A percentile compares a stretch with the other conserved stretches of the same genome.
Evolutionary conservation across 495 filamentous ascomycete genomes (phyloP).

Genomic region (Coniosporium apollinis): DNA sequence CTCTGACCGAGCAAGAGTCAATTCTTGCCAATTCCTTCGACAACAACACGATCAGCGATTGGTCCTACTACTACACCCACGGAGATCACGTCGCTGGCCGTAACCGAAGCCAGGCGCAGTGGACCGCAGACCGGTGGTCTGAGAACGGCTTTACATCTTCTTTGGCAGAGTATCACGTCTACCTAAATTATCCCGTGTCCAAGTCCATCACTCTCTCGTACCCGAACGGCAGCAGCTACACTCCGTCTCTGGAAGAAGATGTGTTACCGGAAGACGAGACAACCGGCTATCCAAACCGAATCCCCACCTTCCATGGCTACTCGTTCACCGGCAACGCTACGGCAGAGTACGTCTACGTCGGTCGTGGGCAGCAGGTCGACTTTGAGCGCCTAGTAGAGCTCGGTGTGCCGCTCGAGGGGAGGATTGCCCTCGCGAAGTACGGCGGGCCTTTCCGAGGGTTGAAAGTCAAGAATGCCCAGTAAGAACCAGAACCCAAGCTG

Average conservation of each 20-base stretch:
- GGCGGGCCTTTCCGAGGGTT: conserved; percentile 18
- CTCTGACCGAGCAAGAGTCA: not conserved
- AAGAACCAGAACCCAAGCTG: too few relatives aligned
- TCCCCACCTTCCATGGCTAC: conserved; percentile 21
- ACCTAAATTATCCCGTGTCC: conserved; percentile 16
- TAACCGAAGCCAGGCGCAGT: conserved; percentile 17
- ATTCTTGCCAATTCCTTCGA: conserved; percentile 4
- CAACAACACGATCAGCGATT: conserved; percentile 10
- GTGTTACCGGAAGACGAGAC: conserved; percentile 15
- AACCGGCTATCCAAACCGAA: conserved; percentile 11
- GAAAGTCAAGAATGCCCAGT: conserved; percentile 7
- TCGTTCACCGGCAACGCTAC: conserved; percentile 17
- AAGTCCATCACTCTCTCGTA: conserved; percentile 12
- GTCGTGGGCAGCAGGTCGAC: conserved; percentile 16
- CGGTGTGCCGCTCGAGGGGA: conserved; percentile 19
- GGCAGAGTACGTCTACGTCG: conserved; percentile 20
- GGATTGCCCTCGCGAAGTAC: conserved; percentile 20
- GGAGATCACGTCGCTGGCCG: conserved; percentile 24
- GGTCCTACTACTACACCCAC: conserved; percentile 24
- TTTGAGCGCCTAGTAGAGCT: conserved; percentile 14
- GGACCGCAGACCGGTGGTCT: conserved; percentile 10
- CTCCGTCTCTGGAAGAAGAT: conserved; percentile 13
- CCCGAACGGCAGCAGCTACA: conserved; percentile 10
- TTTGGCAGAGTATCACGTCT: conserved; percentile 16
- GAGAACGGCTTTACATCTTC: conserved; percentile 10